A percentile compares a stretch with the other conserved stretches of the same genome.
phyloP scores from a whole-genome alignment of 2,329 filamentous ascomycete genomes.

The Endoconidiophora laricicola region DNA sequence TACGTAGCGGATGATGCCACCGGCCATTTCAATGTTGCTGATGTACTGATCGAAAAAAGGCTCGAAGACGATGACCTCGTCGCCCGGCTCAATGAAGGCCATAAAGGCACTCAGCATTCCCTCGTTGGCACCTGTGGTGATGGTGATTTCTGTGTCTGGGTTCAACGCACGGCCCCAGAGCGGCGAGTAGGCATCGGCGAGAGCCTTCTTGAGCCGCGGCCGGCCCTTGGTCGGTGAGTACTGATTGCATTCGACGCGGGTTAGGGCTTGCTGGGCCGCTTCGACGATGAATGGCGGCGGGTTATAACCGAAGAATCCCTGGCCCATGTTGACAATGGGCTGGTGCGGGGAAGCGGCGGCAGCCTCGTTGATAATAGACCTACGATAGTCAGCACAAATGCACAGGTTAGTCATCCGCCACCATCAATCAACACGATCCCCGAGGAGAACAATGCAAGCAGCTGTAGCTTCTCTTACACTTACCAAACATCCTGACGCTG shows the following conservation, averaged over 20 bases:
- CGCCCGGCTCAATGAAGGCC: conserved; percentile 85
- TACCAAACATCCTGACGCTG: conserved; percentile 37
- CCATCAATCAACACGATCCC: background rate
- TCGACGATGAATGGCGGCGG: conserved; percentile 80
- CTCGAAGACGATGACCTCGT: conserved; percentile 96
- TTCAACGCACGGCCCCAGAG: conserved; percentile 70
- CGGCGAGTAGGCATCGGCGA: conserved; percentile 82
- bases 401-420: background rate
- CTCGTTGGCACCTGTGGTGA: conserved; percentile 85
- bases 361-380: conserved; percentile 51
- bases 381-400: conserved; percentile 16
- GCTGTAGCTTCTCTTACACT: conserved; percentile 15
- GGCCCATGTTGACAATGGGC: conserved; percentile 49
- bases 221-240: conserved; percentile 93
- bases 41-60: conserved; percentile 99
- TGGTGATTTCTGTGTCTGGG: conserved; percentile 82
- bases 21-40: conserved; percentile 96
- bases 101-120: conserved; percentile 94
- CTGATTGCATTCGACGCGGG: conserved; percentile 93
- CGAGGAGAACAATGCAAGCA: background rate
- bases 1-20: conserved; percentile 86
- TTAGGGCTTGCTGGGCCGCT: conserved; percentile 76
- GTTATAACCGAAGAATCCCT: conserved; percentile 81
- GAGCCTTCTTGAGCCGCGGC: conserved; percentile 78
- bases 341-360: conserved; percentile 45